Base-by-base conservation (phyloP, 768 basidiomycete genomes). In the Naganishia kalamii region DNA sequence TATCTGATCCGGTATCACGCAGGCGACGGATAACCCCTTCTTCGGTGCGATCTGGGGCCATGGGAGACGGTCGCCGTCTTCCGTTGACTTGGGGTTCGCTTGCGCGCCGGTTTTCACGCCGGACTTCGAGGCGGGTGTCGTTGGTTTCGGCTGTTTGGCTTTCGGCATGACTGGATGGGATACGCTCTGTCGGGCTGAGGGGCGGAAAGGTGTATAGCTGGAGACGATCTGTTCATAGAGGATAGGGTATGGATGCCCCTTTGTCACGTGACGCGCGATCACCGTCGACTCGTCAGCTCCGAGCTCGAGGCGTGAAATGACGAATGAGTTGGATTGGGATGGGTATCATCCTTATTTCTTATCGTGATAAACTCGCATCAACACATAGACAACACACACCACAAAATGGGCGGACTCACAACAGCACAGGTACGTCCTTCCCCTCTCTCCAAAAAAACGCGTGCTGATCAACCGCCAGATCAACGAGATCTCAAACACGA, bases 381-480 rank as follows among this genome's bases (percentile, higher is more conserved):
- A 40, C 13, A 43, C 8, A 43, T 23, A 49, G 46, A 47, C 43
- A 54, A 43, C 8, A 21, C 11, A 32, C 17, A 40, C 25, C 40
- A 17, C 50, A 63, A 63, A 3, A 64, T 64, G 63, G 63, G 63
- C 57, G 64, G 64, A 27, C 46, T 65, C 29, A 65, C 64, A 27
- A 65, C 64, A 65, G 64, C 64, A 32, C 64, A 65, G 46, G 64
- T 65, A 27, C 10, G 51, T 59, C n/a, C 27, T 3, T 25, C 47
- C 11, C 30, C 33, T 23, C 21, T 37, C 3, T 4, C 29, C 30
- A 5, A 25, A 4, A 7, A 7, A 25, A 15, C n/a, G 15, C 3
- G 13, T 32, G 25, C 35, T 48, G 15, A 62, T 37, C 25, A 4
- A 35, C 11, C 43, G 5, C 32, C 30, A 65, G 64, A 65, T 65